These are phyloP conservation scores for Plantago coronopus DNA, from an alignment of 305 asterid genomes.

Conservation along the genomic window DNA sequence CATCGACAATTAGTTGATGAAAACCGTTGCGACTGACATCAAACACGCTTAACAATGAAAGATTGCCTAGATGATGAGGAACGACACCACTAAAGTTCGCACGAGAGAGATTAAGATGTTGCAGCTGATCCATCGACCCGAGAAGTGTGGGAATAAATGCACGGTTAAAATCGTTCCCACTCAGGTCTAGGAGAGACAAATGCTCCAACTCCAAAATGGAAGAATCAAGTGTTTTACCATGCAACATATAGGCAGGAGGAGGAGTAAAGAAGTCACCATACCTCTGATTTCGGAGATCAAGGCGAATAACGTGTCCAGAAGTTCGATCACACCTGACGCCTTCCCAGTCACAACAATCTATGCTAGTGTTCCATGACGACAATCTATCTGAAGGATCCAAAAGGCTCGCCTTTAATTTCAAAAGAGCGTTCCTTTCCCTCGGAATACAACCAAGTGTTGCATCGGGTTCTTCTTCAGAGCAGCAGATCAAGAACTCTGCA, in stretches of 20 bases:
- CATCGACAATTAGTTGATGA: neutral
- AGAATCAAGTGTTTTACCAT: conserved; percentile 12
- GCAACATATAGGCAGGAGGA: neutral
- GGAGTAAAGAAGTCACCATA: no score
- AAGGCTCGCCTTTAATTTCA: conserved; percentile 10
- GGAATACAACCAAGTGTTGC: neutral
- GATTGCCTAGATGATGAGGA: conserved; percentile 19
- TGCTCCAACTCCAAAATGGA: conserved; percentile 7
- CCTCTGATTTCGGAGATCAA: neutral
- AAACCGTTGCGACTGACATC: neutral
- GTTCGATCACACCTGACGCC: conserved; percentile 10
- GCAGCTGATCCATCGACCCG: neutral
- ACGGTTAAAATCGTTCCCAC: neutral
- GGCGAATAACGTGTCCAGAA: neutral
- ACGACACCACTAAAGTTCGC: conserved; percentile 5
- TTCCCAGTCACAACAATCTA: conserved; percentile 14
- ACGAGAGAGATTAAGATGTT: neutral
- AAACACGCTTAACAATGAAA: conserved; percentile 3
- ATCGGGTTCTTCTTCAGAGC: neutral
- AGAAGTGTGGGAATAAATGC: no score
- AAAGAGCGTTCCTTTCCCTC: conserved; percentile 7
- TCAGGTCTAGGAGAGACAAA: conserved; percentile 11
- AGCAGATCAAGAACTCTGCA: neutral
- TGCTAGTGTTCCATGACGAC: neutral
- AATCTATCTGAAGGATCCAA: neutral